A percentile compares a stretch with the other conserved stretches of the same genome.
Evolutionary conservation across 1,284 basidiomycete species (phyloP).

Genomic region (Cryptococcus sp.): DNA sequence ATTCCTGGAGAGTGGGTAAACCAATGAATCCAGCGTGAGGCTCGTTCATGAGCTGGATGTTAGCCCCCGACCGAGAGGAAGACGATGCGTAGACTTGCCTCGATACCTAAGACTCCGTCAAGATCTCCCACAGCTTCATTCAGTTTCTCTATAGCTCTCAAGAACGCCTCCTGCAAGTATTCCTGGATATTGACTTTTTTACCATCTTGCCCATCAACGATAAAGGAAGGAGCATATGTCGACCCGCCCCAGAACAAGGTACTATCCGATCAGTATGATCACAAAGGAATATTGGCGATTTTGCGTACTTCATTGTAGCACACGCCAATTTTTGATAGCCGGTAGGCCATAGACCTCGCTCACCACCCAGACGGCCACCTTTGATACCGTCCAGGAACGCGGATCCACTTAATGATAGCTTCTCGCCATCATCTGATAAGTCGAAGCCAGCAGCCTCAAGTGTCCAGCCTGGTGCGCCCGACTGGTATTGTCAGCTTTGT

Average conservation of each 20-base stretch:
- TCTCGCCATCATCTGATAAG: slow-evolving; percentile 52
- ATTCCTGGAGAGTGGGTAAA: slow-evolving; percentile 73
- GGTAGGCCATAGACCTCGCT: slow-evolving; percentile 81
- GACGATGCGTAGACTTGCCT: slow-evolving; percentile 53
- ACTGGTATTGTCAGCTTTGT: slow-evolving; percentile 36
- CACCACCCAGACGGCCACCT: slow-evolving; percentile 49
- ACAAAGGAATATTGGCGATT: neutral
- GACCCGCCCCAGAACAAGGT: slow-evolving; percentile 89
- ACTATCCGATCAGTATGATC: slow-evolving; percentile 38
- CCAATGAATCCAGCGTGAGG: slow-evolving; percentile 90
- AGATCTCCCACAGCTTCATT: slow-evolving; percentile 66
- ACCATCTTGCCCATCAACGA: slow-evolving; percentile 54
- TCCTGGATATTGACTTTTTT: slow-evolving; percentile 63
- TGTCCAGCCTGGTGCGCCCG: slow-evolving; percentile 89
- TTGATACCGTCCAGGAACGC: slow-evolving; percentile 77
- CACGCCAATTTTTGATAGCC: slow-evolving; percentile 79
- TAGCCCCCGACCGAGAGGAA: neutral
- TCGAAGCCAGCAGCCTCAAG: slow-evolving; percentile 75
- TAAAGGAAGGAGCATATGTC: slow-evolving; percentile 71
- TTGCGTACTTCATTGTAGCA: slow-evolving; percentile 60
- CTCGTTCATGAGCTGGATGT: slow-evolving; percentile 82
- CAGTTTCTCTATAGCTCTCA: slow-evolving; percentile 70
- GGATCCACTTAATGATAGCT: slow-evolving; percentile 71
- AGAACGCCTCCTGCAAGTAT: slow-evolving; percentile 76
- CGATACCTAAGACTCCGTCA: slow-evolving; percentile 81